Percentiles rank a stretch among this genome's conserved stretches.
phyloP scores from a whole-genome alignment of 1,284 basidiomycete species.

The Exsudoporus floridanus region DNA sequence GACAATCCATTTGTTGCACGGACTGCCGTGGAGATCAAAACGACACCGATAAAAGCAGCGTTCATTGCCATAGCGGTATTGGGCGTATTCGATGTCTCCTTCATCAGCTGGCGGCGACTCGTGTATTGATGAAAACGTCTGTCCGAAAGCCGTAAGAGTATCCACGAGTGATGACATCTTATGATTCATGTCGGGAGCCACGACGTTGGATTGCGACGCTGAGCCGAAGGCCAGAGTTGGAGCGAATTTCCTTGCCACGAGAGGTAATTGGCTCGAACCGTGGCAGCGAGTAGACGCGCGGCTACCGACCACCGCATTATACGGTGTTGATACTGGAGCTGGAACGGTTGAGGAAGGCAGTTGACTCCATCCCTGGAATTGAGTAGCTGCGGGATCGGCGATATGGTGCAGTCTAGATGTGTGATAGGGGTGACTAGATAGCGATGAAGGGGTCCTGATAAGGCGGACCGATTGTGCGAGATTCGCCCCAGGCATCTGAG shows the following conservation, averaged over 20 bases:
- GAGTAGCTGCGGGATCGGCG: conserved; percentile 12
- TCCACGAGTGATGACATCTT: neutral
- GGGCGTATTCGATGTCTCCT: conserved; percentile 24
- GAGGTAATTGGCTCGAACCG: conserved; percentile 1
- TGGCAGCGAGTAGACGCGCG: neutral
- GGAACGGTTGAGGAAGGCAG: neutral
- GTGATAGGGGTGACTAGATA: conserved; percentile 16
- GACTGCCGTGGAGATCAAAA: conserved; percentile 25
- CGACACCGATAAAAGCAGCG: conserved; percentile 28
- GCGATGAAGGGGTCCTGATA: conserved; percentile 1
- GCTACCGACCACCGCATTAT: neutral
- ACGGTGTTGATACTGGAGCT: neutral
- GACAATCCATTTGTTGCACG: conserved; percentile 28
- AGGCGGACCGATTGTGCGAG: conserved; percentile 4
- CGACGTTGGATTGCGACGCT: conserved; percentile 3
- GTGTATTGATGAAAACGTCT: neutral
- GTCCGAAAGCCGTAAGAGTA: neutral
- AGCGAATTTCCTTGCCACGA: neutral
- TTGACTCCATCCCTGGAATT: conserved; percentile 3
- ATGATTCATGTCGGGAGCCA: neutral
- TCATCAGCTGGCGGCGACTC: conserved; percentile 11
- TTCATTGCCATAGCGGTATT: conserved; percentile 14
- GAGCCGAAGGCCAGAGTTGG: neutral
- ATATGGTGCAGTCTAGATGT: conserved; percentile 13
- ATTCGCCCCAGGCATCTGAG: conserved; percentile 4